Base-by-base conservation (phyloP, 2,329 filamentous ascomycete species). In the Pseudopyrenochaeta lycopersici region DNA sequence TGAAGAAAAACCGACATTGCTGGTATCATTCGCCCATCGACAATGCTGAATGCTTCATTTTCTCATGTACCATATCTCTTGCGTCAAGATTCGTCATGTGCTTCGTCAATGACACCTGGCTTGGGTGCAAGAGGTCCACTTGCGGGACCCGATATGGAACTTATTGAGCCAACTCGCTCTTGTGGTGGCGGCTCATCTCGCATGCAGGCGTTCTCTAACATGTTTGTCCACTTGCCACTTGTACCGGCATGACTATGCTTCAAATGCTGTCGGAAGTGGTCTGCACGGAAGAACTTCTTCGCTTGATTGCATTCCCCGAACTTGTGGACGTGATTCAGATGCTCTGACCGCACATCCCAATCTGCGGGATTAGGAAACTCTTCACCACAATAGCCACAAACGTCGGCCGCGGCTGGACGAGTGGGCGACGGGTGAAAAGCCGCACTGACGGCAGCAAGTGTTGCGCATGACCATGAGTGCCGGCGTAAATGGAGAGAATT, bases 141-240 rank as follows among this genome's bases (percentile, higher is more conserved):
- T 5, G 69, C 63, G 29, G 67, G 58, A 30, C 69, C 68, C 36
- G 68, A 64, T 38, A 73, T 63, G 11, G 73, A 73, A 42, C 64
- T 51, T 14, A 74, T 66, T 4, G 71, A 73, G 40, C 66, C 62
- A 42, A 74, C 60, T 29, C 74, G 72, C 53, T 77, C 75, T 62
- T 79, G 77, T 43, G 82, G 83, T 27, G 86, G 82, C 48, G 87
- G 85, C 68, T 97, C 92, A 72, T 96, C 93, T 75, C 93, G 88
- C 91, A 98, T 96, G 78, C 95, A 99, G 4, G 93, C 92, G 72
- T 92, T 96, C 75, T 99, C 95, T 30, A 99, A 82, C 84, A 97
- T 93, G 76, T 98, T 98, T 11, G 95, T 99, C 95, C 95, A 99
- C 77, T 98, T 98, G 29, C 95, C 95, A 76, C 92, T 97, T 0